Evolutionary conservation across 495 filamentous ascomycete genomes (phyloP), one percentile per base, ranked within the genome.

Genomic region (Xylaria castorea): DNA sequence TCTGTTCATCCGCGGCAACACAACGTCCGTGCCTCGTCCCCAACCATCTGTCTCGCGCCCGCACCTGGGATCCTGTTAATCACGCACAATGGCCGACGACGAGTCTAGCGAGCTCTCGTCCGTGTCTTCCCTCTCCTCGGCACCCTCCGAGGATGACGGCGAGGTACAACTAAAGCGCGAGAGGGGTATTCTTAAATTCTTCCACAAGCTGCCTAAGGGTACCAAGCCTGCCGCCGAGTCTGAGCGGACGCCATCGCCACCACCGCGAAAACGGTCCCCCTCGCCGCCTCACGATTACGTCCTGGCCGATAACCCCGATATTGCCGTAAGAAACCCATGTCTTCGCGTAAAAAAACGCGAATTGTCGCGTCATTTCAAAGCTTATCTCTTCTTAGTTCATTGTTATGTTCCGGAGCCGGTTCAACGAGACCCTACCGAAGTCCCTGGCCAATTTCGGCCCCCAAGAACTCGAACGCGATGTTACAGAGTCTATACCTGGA

Each of bases 361-460:
- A 78, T 76, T 73, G 72, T 81, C 81, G 81, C 81, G 82, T 82
- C 71, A 18, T 61, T 76, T 68, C 73, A 53, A 74, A 30, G 84
- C 67, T 71, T 75, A 76, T 79, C 75, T 64, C 75, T 64, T 69
- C 75, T 69, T 74, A 98, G 95, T 97, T 99, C 81, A 93, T 99
- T 81, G 93, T 97, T 75, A 97, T 94, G 93, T 99, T 97, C 81
- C 92, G 95, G 79, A 90, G 93, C 82, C 93, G 96, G 77, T 98
- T 98, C 80, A 90, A 87, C 80, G 94, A 97, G 53, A 91, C 89
- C 71, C 94, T 99, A 73, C 92, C 94, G 42, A 93, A 94, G 79
- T 94, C 92, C 50, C 83, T 97, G 9, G 86, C 92, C 68, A 93
- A 98, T 78, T 92, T 95, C 70, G 96, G 96, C 30, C 95, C 95